Evolutionary conservation across 2,329 filamentous ascomycete genomes (phyloP).

Genomic region (Trichoderma semiorbis): DNA sequence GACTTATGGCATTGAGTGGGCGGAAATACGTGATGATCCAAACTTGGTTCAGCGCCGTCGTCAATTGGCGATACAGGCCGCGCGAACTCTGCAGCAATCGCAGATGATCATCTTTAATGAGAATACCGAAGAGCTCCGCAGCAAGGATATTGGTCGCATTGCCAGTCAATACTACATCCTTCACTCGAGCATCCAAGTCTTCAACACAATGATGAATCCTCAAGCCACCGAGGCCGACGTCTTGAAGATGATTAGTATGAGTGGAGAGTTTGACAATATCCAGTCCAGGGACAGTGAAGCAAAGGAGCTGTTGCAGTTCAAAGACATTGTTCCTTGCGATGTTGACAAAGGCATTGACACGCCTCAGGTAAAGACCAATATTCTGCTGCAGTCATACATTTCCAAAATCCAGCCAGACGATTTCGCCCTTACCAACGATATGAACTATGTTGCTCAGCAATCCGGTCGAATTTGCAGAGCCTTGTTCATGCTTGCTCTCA

Average conservation of each 20-base stretch:
- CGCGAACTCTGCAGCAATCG: conserved; percentile 79
- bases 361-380: conserved; percentile 90
- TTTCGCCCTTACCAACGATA: conserved; percentile 88
- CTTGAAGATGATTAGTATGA: conserved; percentile 94
- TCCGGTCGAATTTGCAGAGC: conserved; percentile 90
- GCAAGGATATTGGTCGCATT: conserved; percentile 94
- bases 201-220: conserved; percentile 91
- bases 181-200: conserved; percentile 90
- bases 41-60: conserved; percentile 80
- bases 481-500: conserved; percentile 95
- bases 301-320: conserved; percentile 76
- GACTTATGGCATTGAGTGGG: conserved; percentile 92
- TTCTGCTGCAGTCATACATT: conserved; percentile 90
- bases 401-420: conserved; percentile 84
- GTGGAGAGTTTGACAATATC: conserved; percentile 96
- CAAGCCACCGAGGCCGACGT: conserved; percentile 86
- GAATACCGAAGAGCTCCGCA: conserved; percentile 82
- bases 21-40: conserved; percentile 84
- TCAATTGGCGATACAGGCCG: conserved; percentile 83
- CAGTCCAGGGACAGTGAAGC: conserved; percentile 87
- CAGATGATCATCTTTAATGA: conserved; percentile 99
- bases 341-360: conserved; percentile 69
- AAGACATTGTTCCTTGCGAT: conserved; percentile 69
- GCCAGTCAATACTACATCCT: conserved; percentile 96
- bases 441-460: conserved; percentile 93